Conservation (phyloP, 2,329 filamentous ascomycete genomes). For the Alternaria ventricosa region DNA sequence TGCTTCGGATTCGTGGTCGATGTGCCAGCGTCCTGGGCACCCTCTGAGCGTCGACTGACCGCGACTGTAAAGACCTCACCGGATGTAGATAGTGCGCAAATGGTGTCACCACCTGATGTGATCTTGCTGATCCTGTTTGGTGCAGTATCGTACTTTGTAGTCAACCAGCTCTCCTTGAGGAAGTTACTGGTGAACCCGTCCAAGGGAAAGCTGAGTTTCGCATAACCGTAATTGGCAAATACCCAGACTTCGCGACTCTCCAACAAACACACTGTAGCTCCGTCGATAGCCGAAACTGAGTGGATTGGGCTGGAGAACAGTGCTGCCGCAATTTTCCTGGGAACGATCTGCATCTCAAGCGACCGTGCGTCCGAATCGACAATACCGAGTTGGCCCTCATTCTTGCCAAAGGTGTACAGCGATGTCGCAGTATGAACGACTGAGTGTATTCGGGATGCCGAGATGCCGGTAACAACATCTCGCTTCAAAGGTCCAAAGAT, state of each 20-base stretch:
- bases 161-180: conserved; percentile 69
- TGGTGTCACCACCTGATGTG: conserved; percentile 85
- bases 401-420: conserved; percentile 93
- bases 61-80: conserved; percentile 89
- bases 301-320: conserved; percentile 75
- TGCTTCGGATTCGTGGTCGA: conserved; percentile 94
- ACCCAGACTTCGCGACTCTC: conserved; percentile 90
- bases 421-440: conserved; percentile 83
- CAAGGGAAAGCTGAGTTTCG: conserved; percentile 83
- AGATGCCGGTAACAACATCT: conserved; percentile 79
- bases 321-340: conserved; percentile 86
- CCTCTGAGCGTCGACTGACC: conserved; percentile 72
- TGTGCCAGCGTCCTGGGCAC: conserved; percentile 61
- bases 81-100: conserved; percentile 82
- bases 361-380: conserved; percentile 95
- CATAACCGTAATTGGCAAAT: conserved; percentile 94
- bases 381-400: conserved; percentile 89
- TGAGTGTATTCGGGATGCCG: conserved; percentile 90
- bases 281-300: conserved; percentile 86
- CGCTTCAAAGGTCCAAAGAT: conserved; percentile 92
- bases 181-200: conserved; percentile 75
- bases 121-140: conserved; percentile 77
- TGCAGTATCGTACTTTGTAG: conserved; percentile 68
- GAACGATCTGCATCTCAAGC: conserved; percentile 79
- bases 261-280: conserved; percentile 83